Base-by-base conservation (phyloP, 1,284 basidiomycete species). In the Papiliotrema fonsecae region DNA sequence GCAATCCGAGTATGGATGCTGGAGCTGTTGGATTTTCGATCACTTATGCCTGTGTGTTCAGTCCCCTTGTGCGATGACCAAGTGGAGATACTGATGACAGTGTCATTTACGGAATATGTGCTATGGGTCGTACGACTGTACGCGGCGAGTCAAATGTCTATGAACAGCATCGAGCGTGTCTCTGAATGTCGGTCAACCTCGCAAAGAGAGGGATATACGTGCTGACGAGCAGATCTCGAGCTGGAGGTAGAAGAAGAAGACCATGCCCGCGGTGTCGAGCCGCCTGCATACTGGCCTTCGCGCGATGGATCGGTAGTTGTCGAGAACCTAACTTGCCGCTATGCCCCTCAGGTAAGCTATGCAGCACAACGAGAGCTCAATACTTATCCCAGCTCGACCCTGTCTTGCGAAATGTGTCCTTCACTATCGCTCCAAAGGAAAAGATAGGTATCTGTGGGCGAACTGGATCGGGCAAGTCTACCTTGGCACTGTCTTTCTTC, bases 361-460 rank as follows among this genome's bases (percentile, higher is more conserved):
- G 30, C 14, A 10, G 14, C 25, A 2, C 11, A 7, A 5, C 44
- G 28, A 14, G 43, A 34, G 10, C n/a, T 19, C 11, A 30, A 4
- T 16, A 35, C 37, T 35, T 40, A 44, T 32, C 19, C 5, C 55
- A 72, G 50, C 71, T 78, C 6, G 75, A 76, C 2, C 73, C 76
- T 1, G 78, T 79, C 1, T 67, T 81, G 11, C 70, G 74, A 42
- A 65, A 68, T 24, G 72, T 81, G 9, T 68, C 69, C 6, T 79
- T 81, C 57, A 67, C 60, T 5, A 75, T 80, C 32, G 65, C 64
- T 3, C 72, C 76, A 0, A 69, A 73, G 21, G 74, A 77, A 53
- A 78, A 78, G 56, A 73, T 80, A 26, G 79, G 78, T 13, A 74
- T 80, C 27, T 77, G 77, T 34, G 79, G 79, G 3, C 61, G 77